These are phyloP conservation scores for Fusarium chaquense DNA, from an alignment of 2,329 filamentous ascomycete species.

Conservation along the genomic window DNA sequence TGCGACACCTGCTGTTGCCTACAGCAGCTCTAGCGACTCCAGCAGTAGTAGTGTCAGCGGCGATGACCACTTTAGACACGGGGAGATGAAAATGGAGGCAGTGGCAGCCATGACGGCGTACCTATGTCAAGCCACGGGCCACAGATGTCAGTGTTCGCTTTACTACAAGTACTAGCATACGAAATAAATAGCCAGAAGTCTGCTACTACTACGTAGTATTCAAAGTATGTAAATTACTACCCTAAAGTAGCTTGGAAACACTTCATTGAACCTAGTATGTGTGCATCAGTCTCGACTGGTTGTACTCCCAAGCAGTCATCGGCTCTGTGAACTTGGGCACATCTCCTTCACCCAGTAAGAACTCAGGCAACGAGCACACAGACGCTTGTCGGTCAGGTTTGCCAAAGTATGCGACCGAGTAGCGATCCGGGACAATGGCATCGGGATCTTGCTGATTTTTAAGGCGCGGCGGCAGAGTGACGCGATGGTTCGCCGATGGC, in stretches of 20 bases:
- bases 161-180: constrained; percentile 3
- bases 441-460: constrained; percentile 6
- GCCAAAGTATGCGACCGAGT: constrained; percentile 13
- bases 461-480: constrained; percentile 10
- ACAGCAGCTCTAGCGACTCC: constrained; percentile 7
- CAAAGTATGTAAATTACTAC: constrained; percentile 10
- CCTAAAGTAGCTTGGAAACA: constrained; percentile 5
- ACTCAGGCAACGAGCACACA: constrained; percentile 15
- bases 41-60: constrained; percentile 8
- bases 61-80: neutral
- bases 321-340: constrained; percentile 16
- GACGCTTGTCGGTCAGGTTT: constrained; percentile 13
- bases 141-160: constrained; percentile 13
- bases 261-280: constrained; percentile 5
- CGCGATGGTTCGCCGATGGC: constrained; percentile 12
- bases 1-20: constrained; percentile 4
- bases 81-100: constrained; percentile 5
- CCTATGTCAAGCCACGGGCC: constrained; percentile 12
- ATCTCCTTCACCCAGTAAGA: constrained; percentile 10
- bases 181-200: constrained; percentile 12
- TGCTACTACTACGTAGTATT: constrained; percentile 11
- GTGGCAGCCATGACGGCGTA: constrained; percentile 13
- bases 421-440: constrained; percentile 12
- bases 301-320: constrained; percentile 16
- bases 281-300: constrained; percentile 8